A percentile compares a stretch with the other conserved stretches of the same genome.
Evolutionary conservation across 1,139 yeast genomes (phyloP).

Genomic region (Wickerhamomyces sp.): DNA sequence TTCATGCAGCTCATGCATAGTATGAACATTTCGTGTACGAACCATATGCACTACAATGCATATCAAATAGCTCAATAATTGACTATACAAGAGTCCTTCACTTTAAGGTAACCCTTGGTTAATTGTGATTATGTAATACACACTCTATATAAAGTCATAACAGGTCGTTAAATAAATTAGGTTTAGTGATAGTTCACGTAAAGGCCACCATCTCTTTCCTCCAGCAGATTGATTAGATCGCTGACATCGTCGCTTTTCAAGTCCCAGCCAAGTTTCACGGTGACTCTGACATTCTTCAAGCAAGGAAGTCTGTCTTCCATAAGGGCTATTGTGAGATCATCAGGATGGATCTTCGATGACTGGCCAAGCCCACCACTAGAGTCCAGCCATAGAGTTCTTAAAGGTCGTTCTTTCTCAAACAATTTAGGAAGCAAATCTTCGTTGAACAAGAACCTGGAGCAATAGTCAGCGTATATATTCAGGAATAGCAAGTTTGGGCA

Average conservation of each 20-base stretch:
- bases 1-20: too few species aligned
- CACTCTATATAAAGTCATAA: slow-evolving; percentile 3
- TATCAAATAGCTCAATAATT: too few species aligned
- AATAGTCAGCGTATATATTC: slow-evolving; percentile 77
- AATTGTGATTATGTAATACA: too few species aligned
- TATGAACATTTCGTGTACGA: too few species aligned
- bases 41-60: too few species aligned
- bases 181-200: slow-evolving; percentile 26
- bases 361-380: slow-evolving; percentile 90
- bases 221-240: slow-evolving; percentile 46
- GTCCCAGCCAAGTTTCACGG: slow-evolving; percentile 87
- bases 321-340: slow-evolving; percentile 81
- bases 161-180: slow-evolving; percentile 3
- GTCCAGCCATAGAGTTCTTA: slow-evolving; percentile 63
- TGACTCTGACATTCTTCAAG: slow-evolving; percentile 58
- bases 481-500: slow-evolving; percentile 69
- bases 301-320: slow-evolving; percentile 72
- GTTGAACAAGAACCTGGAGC: slow-evolving; percentile 60
- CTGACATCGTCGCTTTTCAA: slow-evolving; percentile 65
- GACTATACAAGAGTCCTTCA: too few species aligned
- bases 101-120: too few species aligned
- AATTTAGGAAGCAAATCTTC: slow-evolving; percentile 48
- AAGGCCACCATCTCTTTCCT: slow-evolving; percentile 35
- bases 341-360: slow-evolving; percentile 75
- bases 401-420: slow-evolving; percentile 36